A percentile compares a stretch with the other conserved stretches of the same genome.
Evolutionary conservation across 2,329 filamentous ascomycete species (phyloP).

Genomic region (Aureobasidium sp.): DNA sequence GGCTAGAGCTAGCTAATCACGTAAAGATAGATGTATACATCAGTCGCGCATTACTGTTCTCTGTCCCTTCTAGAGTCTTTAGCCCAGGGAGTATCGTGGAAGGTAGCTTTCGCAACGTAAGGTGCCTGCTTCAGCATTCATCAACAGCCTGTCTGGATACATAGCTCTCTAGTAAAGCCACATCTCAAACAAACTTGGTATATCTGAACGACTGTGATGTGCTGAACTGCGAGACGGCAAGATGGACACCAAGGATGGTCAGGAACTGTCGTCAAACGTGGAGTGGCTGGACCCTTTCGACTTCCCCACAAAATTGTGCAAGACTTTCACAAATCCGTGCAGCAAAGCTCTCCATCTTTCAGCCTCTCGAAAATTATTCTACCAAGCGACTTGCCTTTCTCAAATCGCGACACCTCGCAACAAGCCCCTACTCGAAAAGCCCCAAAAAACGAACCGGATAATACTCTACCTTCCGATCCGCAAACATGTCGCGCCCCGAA

Average conservation of each 20-base stretch:
- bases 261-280: neutral
- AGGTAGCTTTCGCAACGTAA: too few relatives aligned
- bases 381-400: neutral
- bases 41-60: too few relatives aligned
- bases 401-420: neutral
- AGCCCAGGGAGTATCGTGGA: too few relatives aligned
- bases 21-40: too few relatives aligned
- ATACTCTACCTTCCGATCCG: neutral
- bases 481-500: constrained; percentile 90
- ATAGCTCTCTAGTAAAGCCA: too few relatives aligned
- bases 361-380: neutral
- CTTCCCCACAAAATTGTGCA: neutral
- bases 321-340: neutral
- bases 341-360: neutral
- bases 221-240: too few relatives aligned
- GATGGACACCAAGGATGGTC: neutral
- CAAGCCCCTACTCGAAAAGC: neutral
- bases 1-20: too few relatives aligned
- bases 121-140: too few relatives aligned
- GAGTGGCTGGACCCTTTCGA: neutral
- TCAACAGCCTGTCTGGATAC: too few relatives aligned
- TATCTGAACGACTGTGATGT: neutral
- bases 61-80: too few relatives aligned
- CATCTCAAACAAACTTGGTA: neutral
- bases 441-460: neutral